These are phyloP conservation scores for Dicorynia guianensis DNA, from an alignment of 306 rosid species.

Conservation along the genomic window DNA sequence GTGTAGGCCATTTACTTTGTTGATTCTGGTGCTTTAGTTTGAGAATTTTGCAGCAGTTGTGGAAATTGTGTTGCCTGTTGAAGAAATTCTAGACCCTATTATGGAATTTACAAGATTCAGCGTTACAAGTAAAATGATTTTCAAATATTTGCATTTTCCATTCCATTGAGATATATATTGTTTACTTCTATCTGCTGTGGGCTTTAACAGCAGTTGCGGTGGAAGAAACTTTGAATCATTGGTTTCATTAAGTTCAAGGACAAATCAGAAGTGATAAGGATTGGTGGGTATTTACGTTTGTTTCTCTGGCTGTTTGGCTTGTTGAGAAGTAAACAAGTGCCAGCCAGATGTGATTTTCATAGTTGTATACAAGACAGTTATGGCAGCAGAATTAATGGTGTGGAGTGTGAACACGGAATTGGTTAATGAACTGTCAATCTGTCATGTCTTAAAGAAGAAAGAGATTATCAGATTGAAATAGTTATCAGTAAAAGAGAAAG, in stretches of 20 bases:
- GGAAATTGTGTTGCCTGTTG: slow-evolving; percentile 25
- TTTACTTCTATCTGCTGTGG: background rate
- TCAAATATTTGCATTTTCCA: slow-evolving; percentile 13
- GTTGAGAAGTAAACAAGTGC: too few species aligned
- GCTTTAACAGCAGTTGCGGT: background rate
- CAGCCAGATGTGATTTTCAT: background rate
- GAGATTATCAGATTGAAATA: background rate
- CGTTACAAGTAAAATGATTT: background rate
- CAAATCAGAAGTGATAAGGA: too few species aligned
- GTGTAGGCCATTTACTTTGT: slow-evolving; percentile 7
- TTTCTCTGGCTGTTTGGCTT: too few species aligned
- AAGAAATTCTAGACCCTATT: too few species aligned
- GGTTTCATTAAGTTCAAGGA: background rate
- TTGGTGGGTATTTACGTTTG: too few species aligned
- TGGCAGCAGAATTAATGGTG: background rate
- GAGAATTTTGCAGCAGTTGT: slow-evolving; percentile 37
- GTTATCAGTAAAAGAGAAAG: background rate
- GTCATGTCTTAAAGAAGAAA: background rate
- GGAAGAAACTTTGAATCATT: background rate
- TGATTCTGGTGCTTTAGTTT: slow-evolving; percentile 31
- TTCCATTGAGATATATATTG: background rate
- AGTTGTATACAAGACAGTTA: background rate
- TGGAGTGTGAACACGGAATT: background rate
- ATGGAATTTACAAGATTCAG: background rate
- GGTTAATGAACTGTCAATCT: background rate